phyloP scores from a whole-genome alignment of 2,329 filamentous ascomycete genomes.

The Apiospora aurea region DNA sequence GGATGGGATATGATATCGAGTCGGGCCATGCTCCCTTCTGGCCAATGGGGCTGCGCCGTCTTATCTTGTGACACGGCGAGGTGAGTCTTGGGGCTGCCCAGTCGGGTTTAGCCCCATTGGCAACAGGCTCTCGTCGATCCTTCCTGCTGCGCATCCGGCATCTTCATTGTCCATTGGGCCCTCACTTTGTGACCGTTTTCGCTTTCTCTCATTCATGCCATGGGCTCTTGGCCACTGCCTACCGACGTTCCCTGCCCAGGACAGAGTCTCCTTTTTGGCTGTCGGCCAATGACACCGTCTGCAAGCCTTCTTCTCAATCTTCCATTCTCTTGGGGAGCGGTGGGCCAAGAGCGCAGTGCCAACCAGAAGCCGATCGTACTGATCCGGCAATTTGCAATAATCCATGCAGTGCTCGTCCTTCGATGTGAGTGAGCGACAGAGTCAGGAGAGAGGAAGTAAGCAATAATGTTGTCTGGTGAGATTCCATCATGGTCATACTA shows the following conservation, averaged over 20 bases:
- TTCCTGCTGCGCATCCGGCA: neutral
- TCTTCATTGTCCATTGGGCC: neutral
- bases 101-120: conserved; percentile 4
- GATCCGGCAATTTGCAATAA: conserved; percentile 1
- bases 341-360: neutral
- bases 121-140: neutral
- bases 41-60: neutral
- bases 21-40: neutral
- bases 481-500: neutral
- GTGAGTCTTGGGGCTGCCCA: conserved; percentile 8
- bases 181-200: neutral
- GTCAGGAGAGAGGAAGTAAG: neutral
- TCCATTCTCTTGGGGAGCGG: neutral
- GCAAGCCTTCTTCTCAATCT: neutral
- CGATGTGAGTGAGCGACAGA: neutral
- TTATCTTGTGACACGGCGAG: conserved; percentile 14
- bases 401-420: neutral
- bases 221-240: neutral
- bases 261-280: neutral
- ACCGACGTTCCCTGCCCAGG: neutral
- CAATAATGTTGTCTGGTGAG: neutral
- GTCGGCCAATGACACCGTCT: neutral
- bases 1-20: neutral
- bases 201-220: neutral
- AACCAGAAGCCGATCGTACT: neutral